Base-by-base conservation (phyloP, 2,329 filamentous ascomycete species). In the Neopestalotiopsis rosae region DNA sequence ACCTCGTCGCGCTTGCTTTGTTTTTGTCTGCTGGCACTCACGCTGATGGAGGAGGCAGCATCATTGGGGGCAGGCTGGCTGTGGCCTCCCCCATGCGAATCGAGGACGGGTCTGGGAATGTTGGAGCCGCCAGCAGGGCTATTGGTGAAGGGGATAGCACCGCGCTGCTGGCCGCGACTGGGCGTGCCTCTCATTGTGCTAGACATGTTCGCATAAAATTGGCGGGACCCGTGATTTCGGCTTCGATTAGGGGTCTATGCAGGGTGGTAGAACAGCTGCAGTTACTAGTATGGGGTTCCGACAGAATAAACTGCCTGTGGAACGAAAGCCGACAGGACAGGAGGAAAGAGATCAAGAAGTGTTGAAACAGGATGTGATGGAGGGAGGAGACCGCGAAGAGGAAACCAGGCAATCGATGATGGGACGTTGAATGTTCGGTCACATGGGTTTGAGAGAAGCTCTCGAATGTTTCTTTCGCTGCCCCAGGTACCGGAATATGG, bases 1-100 rank as follows among this genome's bases (percentile, higher is more conserved):
- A 99, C 96, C 92, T 99, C 96, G 91, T 99, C 96, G 82, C 95
- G 91, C 85, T 98, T 98, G 75, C 91, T 92, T 87, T 98, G 95
- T 85, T 98, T 98, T 82, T 96, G 93, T 78, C 96, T 91, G 82
- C 95, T 98, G 75, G 94, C 93, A 83, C 94, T 98, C 84, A 98
- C 89, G 34, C 74, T 75, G 45, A 52, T 52, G 45, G 45, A 52
- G 56, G 92, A 91, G 67, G 94, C 93, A 70, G 80, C 83, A 75
- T 92, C 92, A 82, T 84, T 89, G 72, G 85, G 84, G 73, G 87
- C 67, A n/a, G 75, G 75, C 62, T 75, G 83, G 5, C n/a, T 13
- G 59, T 61, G 59, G 20, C 56, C 17, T 17, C 24, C 38, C 14
- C 52, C 72, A 69, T 76, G 74, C 14, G 38, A 81, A 65, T 94